Base-by-base conservation (phyloP, 2,329 filamentous ascomycete species). In the Scedosporium boydii region DNA sequence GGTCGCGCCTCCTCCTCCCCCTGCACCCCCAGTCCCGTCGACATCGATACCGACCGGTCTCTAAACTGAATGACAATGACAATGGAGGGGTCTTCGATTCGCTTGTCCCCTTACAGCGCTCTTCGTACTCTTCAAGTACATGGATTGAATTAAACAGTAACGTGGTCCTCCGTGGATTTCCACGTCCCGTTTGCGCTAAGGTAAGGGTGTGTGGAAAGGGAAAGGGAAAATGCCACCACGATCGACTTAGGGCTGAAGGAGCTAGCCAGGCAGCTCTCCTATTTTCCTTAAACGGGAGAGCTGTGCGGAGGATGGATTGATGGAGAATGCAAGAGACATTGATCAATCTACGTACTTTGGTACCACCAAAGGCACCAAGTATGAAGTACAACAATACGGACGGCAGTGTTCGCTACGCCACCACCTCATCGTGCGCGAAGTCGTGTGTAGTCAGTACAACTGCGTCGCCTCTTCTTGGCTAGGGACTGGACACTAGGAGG, bases 21-120 rank as follows among this genome's bases (percentile, higher is more conserved):
- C 6, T 26, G 12, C 60, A 69, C 70, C 63, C 71, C 70, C 66
- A 69, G 67, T 65, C 69, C 68, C 46, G 68, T 69, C 66, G 70
- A 71, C 70, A 72, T 72, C 72, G 68, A 66, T 68, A 56, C 67
- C 66, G 34, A 38, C 12, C 34, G 34, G 34, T 38, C 34, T 12
- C 10, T 3, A 38, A 38, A 38, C 34, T 38, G 34, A 38, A 38
- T 38, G 34, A 38, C 34, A 38, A 38, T 38, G 34, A 38, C 34
- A 38, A 14, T 38, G 34, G 34, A 3, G 10, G 34, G 34, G 10
- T 38, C 12, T 38, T 38, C 34, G 34, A 23, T 48, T 23, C 21
- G 44, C 21, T 23, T 48, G 44, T 66, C 65, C 65, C 63, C 59
- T 67, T 59, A 41, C 21, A 41, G 69, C 67, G 34, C 59, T 56